Conservation (phyloP, 192 early-diverging fungal genomes). For the Chytriomyces sp. region DNA sequence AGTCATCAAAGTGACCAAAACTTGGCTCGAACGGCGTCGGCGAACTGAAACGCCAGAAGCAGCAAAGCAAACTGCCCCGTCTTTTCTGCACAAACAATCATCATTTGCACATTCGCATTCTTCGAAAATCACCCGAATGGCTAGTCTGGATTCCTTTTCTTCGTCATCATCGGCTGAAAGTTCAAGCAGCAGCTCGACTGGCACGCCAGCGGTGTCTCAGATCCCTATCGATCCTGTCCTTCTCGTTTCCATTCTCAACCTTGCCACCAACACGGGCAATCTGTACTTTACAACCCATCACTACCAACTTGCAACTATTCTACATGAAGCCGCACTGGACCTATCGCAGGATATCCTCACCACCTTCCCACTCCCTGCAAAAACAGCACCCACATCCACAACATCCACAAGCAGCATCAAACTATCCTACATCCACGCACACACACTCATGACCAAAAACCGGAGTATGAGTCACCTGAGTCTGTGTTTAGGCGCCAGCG, state of each 20-base stretch:
- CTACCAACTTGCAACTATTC: background rate
- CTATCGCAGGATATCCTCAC: background rate
- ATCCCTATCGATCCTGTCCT: background rate
- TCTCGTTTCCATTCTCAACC: background rate
- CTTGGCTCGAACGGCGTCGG: background rate
- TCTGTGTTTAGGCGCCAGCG: slow-evolving; percentile 8
- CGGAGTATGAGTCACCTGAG: slow-evolving; percentile 33
- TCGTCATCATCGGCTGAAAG: background rate
- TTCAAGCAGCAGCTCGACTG: background rate
- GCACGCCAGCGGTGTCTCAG: background rate
- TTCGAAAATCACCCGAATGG: background rate
- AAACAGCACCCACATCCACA: background rate
- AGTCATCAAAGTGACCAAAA: background rate
- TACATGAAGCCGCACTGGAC: slow-evolving; percentile 4
- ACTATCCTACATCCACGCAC: slow-evolving; percentile 33
- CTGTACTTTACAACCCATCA: background rate
- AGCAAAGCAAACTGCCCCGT: too few species aligned
- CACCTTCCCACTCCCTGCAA: slow-evolving; percentile 2
- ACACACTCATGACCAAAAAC: slow-evolving; percentile 20
- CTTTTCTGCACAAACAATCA: background rate
- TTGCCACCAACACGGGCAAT: background rate
- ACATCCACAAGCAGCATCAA: slow-evolving; percentile 5
- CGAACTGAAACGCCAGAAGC: too few species aligned
- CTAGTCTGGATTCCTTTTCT: background rate
- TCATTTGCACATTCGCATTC: background rate